Evolutionary conservation across 352 stramenopile genomes (phyloP).

Genomic region (Phytophthora boehmeriae): DNA sequence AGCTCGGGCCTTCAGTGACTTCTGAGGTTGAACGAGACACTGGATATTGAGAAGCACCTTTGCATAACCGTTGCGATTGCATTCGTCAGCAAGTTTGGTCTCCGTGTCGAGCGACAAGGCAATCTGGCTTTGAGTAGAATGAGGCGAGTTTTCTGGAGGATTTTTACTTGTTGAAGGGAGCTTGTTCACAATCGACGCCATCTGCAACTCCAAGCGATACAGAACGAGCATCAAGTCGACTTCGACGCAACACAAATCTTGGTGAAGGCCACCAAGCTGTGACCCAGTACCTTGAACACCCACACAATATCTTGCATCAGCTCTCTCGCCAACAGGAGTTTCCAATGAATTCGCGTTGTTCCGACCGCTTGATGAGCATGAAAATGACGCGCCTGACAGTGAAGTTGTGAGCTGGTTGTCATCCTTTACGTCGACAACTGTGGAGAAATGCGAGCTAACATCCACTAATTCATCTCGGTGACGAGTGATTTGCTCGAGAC

Average conservation of each 20-base stretch:
- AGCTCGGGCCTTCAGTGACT: slow-evolving; percentile 21
- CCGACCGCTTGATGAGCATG: slow-evolving; percentile 39
- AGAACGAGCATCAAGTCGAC: slow-evolving; percentile 53
- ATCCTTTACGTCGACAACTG: neutral
- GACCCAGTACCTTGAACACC: slow-evolving; percentile 60
- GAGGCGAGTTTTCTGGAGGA: neutral
- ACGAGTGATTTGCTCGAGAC: slow-evolving; percentile 41
- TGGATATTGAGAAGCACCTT: slow-evolving; percentile 54
- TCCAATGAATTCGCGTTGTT: slow-evolving; percentile 14
- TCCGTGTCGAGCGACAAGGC: slow-evolving; percentile 24
- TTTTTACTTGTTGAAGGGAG: slow-evolving; percentile 21
- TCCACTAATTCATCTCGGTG: slow-evolving; percentile 46
- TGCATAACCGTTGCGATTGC: slow-evolving; percentile 57
- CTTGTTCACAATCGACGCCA: slow-evolving; percentile 35
- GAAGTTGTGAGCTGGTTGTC: neutral
- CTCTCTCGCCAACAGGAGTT: neutral
- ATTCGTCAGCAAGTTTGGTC: slow-evolving; percentile 46
- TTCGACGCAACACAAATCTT: slow-evolving; percentile 68
- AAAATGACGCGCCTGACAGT: slow-evolving; percentile 33
- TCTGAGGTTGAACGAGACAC: slow-evolving; percentile 27
- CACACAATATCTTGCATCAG: slow-evolving; percentile 35
- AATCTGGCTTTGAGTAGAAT: neutral
- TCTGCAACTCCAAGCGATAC: slow-evolving; percentile 65
- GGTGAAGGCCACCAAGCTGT: slow-evolving; percentile 51
- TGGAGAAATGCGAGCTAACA: slow-evolving; percentile 42